phyloP scores from a whole-genome alignment of 345 rosid genomes.

The Lumnitzera littorea region DNA sequence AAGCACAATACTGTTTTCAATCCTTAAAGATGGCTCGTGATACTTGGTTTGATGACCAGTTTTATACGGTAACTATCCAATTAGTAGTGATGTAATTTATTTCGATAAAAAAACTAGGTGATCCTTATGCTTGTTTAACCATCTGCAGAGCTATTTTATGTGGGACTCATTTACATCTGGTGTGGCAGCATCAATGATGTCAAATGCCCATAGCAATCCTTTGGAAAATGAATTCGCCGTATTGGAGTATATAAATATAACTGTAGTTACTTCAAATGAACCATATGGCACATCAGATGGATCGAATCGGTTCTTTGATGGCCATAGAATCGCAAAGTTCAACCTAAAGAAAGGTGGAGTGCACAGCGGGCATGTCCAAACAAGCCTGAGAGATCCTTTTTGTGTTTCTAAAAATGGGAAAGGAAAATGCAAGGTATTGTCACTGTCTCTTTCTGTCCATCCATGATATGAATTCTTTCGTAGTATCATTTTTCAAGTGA shows the following conservation, averaged over 20 bases:
- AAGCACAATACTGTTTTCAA: constrained; percentile 71
- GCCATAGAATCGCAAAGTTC: constrained; percentile 53
- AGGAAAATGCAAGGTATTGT: constrained; percentile 74
- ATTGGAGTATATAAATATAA: constrained; percentile 84
- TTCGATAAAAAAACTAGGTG: background rate
- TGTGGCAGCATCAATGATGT: constrained; percentile 74
- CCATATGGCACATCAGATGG: constrained; percentile 69
- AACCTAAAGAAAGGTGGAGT: constrained; percentile 48
- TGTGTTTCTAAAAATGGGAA: constrained; percentile 45
- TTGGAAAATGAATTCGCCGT: constrained; percentile 74
- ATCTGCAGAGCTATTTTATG: constrained; percentile 72
- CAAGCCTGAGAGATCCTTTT: constrained; percentile 53
- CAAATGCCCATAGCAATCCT: constrained; percentile 18
- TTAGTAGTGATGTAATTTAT: background rate
- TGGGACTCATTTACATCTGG: constrained; percentile 91
- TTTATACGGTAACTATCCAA: constrained; percentile 36
- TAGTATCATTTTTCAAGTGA: no score
- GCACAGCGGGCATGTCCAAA: constrained; percentile 91
- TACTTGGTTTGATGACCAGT: constrained; percentile 55
- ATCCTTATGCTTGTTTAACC: background rate
- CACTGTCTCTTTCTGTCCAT: background rate
- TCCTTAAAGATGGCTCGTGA: constrained; percentile 70
- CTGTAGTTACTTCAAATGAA: constrained; percentile 71
- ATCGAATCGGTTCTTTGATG: constrained; percentile 73
- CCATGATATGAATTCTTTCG: background rate